Conservation (phyloP, 108 stramenopile species). For the Skeletonema potamos region DNA sequence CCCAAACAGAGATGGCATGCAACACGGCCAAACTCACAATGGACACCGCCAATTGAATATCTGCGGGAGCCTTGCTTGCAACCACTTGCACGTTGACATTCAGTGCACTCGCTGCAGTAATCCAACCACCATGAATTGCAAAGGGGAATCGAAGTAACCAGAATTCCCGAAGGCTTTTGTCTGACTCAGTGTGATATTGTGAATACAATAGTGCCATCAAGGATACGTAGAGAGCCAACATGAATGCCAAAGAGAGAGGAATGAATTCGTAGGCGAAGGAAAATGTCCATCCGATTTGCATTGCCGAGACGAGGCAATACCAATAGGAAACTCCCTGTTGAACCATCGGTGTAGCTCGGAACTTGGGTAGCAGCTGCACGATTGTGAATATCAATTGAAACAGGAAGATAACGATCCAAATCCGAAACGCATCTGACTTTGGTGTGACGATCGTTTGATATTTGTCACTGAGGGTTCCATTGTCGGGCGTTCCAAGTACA, state of each 20-base stretch:
- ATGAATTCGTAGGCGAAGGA: conserved; percentile 69
- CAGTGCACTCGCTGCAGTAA: conserved; percentile 73
- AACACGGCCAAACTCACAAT: conserved; percentile 53
- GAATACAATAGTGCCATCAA: conserved; percentile 36
- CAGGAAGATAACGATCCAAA: conserved; percentile 83
- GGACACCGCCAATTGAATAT: conserved; percentile 51
- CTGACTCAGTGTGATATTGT: conserved; percentile 28
- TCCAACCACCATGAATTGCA: conserved; percentile 81
- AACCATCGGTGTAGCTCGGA: conserved; percentile 41
- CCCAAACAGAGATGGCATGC: conserved; percentile 57
- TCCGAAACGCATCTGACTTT: conserved; percentile 64
- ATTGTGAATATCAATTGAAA: conserved; percentile 61
- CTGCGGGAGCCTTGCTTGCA: conserved; percentile 23
- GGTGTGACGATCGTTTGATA: conserved; percentile 89
- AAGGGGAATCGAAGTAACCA: conserved; percentile 83
- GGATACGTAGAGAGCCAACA: conserved; percentile 59
- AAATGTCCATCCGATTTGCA: conserved; percentile 73
- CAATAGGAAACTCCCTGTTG: conserved; percentile 55
- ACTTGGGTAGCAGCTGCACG: conserved; percentile 54
- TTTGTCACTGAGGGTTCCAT: conserved; percentile 59
- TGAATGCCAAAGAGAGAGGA: conserved; percentile 49
- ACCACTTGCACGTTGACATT: conserved; percentile 79
- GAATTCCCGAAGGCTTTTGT: conserved; percentile 35
- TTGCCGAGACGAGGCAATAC: conserved; percentile 54
- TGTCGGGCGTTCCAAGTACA: conserved; percentile 43